phyloP scores from a whole-genome alignment of 1,284 basidiomycete genomes.

The Agaricales sp. region DNA sequence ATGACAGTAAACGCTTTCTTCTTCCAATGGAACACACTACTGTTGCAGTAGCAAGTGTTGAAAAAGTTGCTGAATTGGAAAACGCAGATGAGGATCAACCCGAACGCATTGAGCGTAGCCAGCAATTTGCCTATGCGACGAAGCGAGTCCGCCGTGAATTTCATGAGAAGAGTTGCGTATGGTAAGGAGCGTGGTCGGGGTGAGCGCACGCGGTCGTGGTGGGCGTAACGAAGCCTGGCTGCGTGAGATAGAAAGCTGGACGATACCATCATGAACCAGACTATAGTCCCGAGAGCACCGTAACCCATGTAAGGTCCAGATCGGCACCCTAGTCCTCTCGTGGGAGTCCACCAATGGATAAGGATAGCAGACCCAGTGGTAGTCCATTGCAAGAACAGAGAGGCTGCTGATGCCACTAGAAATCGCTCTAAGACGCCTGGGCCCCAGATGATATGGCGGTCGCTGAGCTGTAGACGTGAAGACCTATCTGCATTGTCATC shows the following conservation, averaged over 20 bases:
- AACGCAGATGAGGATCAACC: slow-evolving; percentile 20
- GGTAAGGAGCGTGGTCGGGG: background rate
- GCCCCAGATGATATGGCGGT: slow-evolving; percentile 15
- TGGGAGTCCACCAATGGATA: slow-evolving; percentile 26
- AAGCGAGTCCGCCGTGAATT: slow-evolving; percentile 14
- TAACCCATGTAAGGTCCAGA: slow-evolving; percentile 28
- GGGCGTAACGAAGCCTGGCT: background rate
- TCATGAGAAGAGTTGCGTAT: background rate
- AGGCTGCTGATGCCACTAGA: slow-evolving; percentile 21
- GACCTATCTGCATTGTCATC: background rate
- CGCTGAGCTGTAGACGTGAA: background rate
- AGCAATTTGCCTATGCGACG: slow-evolving; percentile 21
- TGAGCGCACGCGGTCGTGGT: background rate
- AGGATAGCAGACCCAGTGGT: slow-evolving; percentile 26
- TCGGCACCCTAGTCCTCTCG: slow-evolving; percentile 28
- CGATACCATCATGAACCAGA: slow-evolving; percentile 25
- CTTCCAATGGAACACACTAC: slow-evolving; percentile 20
- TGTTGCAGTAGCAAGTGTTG: slow-evolving; percentile 27
- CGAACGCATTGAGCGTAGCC: slow-evolving; percentile 20
- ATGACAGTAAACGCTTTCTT: slow-evolving; percentile 18
- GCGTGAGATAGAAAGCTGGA: slow-evolving; percentile 25
- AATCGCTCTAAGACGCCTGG: slow-evolving; percentile 21
- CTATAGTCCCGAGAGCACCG: slow-evolving; percentile 21
- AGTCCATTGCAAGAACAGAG: slow-evolving; percentile 28
- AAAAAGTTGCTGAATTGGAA: slow-evolving; percentile 26